A percentile compares a stretch with the other conserved stretches of the same genome.
Evolutionary conservation across 768 basidiomycete species (phyloP).

Genomic region (Leccinum variicolor): DNA sequence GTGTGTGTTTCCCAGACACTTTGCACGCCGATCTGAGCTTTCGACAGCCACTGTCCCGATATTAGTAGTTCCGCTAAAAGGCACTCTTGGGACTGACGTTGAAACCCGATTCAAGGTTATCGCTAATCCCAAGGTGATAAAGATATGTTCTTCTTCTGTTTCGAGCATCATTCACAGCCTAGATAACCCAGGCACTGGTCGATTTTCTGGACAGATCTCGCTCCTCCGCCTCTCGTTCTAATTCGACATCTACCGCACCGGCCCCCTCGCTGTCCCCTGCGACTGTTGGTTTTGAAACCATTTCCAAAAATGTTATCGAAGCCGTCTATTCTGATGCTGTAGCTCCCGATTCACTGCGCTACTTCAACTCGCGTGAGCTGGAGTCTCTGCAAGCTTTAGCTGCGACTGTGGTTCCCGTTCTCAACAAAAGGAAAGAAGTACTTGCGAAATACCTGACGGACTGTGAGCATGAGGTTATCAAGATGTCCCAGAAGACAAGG

Average conservation of each 20-base stretch:
- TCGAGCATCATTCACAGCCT: not conserved
- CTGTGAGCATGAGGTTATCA: constrained; percentile 43
- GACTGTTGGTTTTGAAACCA: constrained; percentile 61
- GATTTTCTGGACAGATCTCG: constrained; percentile 85
- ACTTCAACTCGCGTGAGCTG: constrained; percentile 56
- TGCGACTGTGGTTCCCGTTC: constrained; percentile 34
- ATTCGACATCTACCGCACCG: constrained; percentile 68
- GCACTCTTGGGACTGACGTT: constrained; percentile 63
- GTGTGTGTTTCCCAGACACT: not conserved
- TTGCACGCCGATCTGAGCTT: constrained; percentile 9
- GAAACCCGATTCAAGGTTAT: constrained; percentile 82
- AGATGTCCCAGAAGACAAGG: constrained; percentile 60
- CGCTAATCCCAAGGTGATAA: constrained; percentile 59
- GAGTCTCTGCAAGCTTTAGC: constrained; percentile 50
- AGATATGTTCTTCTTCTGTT: not conserved
- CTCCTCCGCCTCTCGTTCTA: constrained; percentile 60
- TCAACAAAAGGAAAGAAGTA: constrained; percentile 48
- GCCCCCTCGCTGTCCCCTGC: constrained; percentile 77
- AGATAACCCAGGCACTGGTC: constrained; percentile 54
- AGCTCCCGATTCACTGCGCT: constrained; percentile 59
- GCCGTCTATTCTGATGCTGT: constrained; percentile 61
- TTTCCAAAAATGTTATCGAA: constrained; percentile 33
- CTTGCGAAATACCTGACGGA: constrained; percentile 51
- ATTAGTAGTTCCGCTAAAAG: constrained; percentile 77
- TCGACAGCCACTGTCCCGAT: constrained; percentile 74